These are phyloP conservation scores for Sclerotinia nivalis DNA, from an alignment of 2,329 filamentous ascomycete genomes.

Conservation along the genomic window DNA sequence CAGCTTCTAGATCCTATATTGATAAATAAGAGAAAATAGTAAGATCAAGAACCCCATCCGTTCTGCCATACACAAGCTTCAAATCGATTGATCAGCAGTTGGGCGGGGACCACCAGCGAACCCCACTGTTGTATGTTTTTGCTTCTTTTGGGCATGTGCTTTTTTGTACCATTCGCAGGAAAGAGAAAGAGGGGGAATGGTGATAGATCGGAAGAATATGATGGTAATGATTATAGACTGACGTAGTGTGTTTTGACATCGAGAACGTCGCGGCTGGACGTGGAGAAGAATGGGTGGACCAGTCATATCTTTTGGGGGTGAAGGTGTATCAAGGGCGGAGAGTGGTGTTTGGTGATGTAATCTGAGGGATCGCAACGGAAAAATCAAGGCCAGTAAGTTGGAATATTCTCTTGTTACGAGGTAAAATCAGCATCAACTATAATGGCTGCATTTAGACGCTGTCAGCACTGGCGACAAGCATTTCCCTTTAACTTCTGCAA, in stretches of 20 bases:
- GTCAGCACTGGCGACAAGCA: constrained; percentile 3
- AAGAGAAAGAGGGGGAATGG: no score
- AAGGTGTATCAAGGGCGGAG: background rate
- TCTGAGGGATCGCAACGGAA: no score
- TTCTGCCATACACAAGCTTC: no score
- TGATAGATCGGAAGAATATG: no score
- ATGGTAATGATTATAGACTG: background rate
- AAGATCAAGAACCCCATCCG: no score
- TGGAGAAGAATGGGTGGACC: background rate
- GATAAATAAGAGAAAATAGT: no score
- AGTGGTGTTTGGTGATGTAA: background rate
- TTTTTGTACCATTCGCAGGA: no score
- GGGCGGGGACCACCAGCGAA: no score
- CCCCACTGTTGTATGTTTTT: no score
- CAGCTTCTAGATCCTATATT: no score
- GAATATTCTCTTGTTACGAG: background rate
- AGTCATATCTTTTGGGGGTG: background rate
- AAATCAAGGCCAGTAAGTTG: background rate
- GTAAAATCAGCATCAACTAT: background rate
- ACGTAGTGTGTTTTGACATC: background rate
- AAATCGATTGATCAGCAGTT: no score
- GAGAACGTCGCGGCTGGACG: background rate
- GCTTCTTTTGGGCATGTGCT: no score
- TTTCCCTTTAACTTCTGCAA: background rate
- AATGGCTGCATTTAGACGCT: background rate